A percentile compares a stretch with the other conserved stretches of the same genome.
These are phyloP conservation scores for Trichoderma endophyticum DNA, from an alignment of 2,329 filamentous ascomycete genomes.

Conservation along the genomic window DNA sequence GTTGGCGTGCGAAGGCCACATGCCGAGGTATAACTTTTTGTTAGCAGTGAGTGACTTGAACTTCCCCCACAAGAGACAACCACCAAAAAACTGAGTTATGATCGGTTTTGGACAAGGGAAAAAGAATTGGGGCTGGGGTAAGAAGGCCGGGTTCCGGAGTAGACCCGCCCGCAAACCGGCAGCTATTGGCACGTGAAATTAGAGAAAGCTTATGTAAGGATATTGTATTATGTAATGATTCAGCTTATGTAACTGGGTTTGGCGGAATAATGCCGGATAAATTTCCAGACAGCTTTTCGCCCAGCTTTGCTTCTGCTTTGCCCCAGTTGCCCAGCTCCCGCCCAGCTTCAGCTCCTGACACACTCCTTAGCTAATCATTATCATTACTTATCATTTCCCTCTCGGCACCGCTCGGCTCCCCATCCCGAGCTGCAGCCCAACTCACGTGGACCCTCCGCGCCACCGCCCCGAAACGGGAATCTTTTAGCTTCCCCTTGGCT, in stretches of 20 bases:
- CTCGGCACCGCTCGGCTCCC: background rate
- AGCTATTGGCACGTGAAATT: background rate
- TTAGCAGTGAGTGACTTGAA: background rate
- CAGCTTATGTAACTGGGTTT: background rate
- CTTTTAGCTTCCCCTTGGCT: background rate
- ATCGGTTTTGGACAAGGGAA: background rate
- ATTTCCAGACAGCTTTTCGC: background rate
- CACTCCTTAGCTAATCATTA: background rate
- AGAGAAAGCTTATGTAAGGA: background rate
- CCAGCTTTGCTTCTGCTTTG: background rate
- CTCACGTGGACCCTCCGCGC: conserved; percentile 1
- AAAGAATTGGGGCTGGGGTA: background rate
- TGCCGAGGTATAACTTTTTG: conserved; percentile 3
- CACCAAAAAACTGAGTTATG: background rate
- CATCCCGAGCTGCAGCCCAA: conserved; percentile 4
- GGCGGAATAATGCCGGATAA: background rate
- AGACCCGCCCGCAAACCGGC: background rate
- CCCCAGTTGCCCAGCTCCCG: background rate
- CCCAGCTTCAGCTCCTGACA: background rate
- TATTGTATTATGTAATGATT: background rate
- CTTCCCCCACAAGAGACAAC: background rate
- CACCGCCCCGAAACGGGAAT: background rate
- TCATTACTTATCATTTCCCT: background rate
- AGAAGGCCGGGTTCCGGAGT: background rate
- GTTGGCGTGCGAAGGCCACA: background rate